A percentile compares a stretch with the other conserved stretches of the same genome.
phyloP scores from a whole-genome alignment of 371 early-diverging fungal genomes.

The Chytridiales sp. region DNA sequence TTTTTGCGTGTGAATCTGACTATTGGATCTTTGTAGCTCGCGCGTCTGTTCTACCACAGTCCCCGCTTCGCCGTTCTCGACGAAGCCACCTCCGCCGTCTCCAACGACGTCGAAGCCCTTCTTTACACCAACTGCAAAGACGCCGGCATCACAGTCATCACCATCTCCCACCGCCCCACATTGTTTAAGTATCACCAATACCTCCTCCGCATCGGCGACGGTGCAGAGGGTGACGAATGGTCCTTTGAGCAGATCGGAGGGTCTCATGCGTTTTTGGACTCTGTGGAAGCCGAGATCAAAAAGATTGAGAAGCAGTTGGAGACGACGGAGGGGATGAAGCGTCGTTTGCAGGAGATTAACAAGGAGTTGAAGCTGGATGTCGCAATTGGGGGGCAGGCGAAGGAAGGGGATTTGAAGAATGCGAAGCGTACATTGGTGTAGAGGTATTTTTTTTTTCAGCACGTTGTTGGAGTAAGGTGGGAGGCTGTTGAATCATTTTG shows the following conservation, averaged over 20 bases:
- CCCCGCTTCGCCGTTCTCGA: slow-evolving; percentile 53
- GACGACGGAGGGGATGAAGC: slow-evolving; percentile 69
- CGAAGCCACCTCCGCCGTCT: slow-evolving; percentile 55
- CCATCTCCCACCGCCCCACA: slow-evolving; percentile 58
- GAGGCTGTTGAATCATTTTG: no score
- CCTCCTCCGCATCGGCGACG: slow-evolving; percentile 67
- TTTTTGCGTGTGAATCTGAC: neutral
- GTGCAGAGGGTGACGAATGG: slow-evolving; percentile 61
- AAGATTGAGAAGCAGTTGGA: slow-evolving; percentile 68
- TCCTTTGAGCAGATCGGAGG: slow-evolving; percentile 39
- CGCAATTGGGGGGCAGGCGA: neutral
- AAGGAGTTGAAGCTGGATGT: slow-evolving; percentile 36
- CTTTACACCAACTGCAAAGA: slow-evolving; percentile 47
- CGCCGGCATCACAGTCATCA: slow-evolving; percentile 49
- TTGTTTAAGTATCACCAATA: slow-evolving; percentile 48
- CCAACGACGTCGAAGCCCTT: slow-evolving; percentile 51
- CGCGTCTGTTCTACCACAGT: slow-evolving; percentile 54
- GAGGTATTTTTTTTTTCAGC: neutral
- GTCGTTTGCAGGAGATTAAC: slow-evolving; percentile 63
- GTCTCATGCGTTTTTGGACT: slow-evolving; percentile 18
- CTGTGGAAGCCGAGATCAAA: slow-evolving; percentile 38
- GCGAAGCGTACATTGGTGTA: slow-evolving; percentile 48
- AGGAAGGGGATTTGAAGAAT: slow-evolving; percentile 36
- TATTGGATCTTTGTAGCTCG: slow-evolving; percentile 28
- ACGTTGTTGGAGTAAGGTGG: no score